Conservation (phyloP, 495 filamentous ascomycete species). For the Lentithecium fluviatile region DNA sequence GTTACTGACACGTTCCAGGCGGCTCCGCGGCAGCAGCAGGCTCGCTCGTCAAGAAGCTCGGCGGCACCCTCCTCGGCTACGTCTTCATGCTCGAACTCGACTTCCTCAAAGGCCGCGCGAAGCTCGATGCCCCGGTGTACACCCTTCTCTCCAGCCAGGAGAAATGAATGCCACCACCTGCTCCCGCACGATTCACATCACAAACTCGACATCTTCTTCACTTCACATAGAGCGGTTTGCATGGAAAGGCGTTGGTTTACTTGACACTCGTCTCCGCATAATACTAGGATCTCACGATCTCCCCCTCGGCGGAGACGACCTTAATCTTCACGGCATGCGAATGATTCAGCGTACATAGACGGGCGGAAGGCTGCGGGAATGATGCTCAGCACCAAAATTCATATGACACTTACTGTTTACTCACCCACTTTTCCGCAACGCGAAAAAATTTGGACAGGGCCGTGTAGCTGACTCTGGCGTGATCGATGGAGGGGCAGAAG, state of each 20-base stretch:
- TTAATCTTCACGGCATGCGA: no score
- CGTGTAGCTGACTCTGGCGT: background rate
- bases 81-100: slow-evolving; percentile 95
- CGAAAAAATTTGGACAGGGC: background rate
- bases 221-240: slow-evolving; percentile 7
- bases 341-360: no score
- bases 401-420: background rate
- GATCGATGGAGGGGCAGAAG: background rate
- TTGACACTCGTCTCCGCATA: background rate
- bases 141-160: slow-evolving; percentile 72
- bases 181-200: background rate
- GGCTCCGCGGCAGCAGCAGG: slow-evolving; percentile 89
- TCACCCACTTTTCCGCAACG: background rate
- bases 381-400: no score
- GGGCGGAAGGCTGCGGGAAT: no score
- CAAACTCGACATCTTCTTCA: no score
- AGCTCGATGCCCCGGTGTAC: slow-evolving; percentile 80
- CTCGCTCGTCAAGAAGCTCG: slow-evolving; percentile 77
- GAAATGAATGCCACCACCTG: slow-evolving; percentile 19
- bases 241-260: slow-evolving; percentile 16
- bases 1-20: slow-evolving; percentile 54
- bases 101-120: slow-evolving; percentile 86
- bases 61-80: slow-evolving; percentile 81
- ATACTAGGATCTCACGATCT: no score
- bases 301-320: no score